These are phyloP conservation scores for Zostera marina DNA, from an alignment of 116 monocot genomes.

Conservation along the genomic window DNA sequence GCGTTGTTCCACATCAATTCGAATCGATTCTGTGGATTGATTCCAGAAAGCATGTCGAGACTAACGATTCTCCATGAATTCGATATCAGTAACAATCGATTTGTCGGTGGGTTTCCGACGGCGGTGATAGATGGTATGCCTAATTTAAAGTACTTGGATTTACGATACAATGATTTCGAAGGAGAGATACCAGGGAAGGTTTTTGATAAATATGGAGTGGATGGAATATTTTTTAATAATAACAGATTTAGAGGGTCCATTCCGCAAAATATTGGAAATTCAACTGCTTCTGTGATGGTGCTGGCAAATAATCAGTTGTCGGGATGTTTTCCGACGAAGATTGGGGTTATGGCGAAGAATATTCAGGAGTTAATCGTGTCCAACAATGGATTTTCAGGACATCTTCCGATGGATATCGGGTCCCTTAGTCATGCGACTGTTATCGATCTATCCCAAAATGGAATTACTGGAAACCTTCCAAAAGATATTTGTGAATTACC, in stretches of 20 bases:
- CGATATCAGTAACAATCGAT: constrained; percentile 54
- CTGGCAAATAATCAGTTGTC: constrained; percentile 53
- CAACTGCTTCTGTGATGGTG: constrained; percentile 35
- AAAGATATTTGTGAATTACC: constrained; percentile 33
- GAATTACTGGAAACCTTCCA: constrained; percentile 33
- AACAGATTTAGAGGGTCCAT: constrained; percentile 40
- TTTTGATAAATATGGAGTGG: constrained; percentile 42
- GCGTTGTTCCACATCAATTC: constrained; percentile 65
- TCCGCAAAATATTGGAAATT: constrained; percentile 60
- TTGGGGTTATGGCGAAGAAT: constrained; percentile 27
- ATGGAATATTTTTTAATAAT: constrained; percentile 57
- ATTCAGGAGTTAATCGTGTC: constrained; percentile 46
- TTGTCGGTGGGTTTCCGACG: constrained; percentile 36
- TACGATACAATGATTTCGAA: constrained; percentile 39
- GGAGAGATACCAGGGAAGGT: constrained; percentile 30
- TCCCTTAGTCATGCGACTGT: constrained; percentile 27
- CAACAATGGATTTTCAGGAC: constrained; percentile 45
- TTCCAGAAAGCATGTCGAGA: constrained; percentile 32
- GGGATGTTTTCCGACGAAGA: constrained; percentile 55
- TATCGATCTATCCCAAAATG: constrained; percentile 34
- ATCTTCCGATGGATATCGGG: constrained; percentile 55
- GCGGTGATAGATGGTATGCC: constrained; percentile 12
- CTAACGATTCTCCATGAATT: constrained; percentile 33
- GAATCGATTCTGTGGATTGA: constrained; percentile 69
- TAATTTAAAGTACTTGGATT: constrained; percentile 15